These are phyloP conservation scores for Nigrospora sphaerica DNA, from an alignment of 2,329 filamentous ascomycete genomes.

Conservation along the genomic window DNA sequence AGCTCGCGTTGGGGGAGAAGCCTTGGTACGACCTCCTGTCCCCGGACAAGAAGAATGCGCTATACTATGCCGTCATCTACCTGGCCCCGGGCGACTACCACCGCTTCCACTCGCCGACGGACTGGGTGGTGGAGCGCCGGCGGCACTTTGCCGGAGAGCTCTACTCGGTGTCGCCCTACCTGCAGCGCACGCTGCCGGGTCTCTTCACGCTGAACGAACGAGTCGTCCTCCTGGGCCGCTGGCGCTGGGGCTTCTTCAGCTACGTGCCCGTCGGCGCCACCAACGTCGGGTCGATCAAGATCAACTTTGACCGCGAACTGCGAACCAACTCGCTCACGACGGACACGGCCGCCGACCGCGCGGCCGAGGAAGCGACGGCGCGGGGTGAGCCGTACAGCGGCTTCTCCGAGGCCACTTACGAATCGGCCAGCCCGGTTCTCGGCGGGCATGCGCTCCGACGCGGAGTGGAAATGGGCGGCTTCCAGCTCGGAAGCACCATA, in stretches of 20 bases:
- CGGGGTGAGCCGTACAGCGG: constrained; percentile 81
- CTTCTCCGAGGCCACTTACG: constrained; percentile 87
- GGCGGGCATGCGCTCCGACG: constrained; percentile 75
- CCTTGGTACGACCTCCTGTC: constrained; percentile 67
- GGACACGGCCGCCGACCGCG: constrained; percentile 83
- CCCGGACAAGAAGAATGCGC: constrained; percentile 55
- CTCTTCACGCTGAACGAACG: constrained; percentile 96
- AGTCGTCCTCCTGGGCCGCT: constrained; percentile 85
- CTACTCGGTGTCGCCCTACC: constrained; percentile 89
- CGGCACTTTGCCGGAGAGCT: constrained; percentile 98
- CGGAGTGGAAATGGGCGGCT: constrained; percentile 97
- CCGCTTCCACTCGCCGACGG: constrained; percentile 90
- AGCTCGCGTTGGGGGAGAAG: constrained; percentile 66
- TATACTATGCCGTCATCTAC: constrained; percentile 95
- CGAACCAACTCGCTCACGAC: constrained; percentile 88
- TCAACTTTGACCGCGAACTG: constrained; percentile 94
- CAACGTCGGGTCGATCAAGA: constrained; percentile 91
- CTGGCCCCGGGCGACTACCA: constrained; percentile 97
- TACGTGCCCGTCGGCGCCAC: constrained; percentile 95
- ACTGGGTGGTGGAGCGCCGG: constrained; percentile 90
- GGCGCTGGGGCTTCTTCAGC: constrained; percentile 96
- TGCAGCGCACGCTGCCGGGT: constrained; percentile 85
- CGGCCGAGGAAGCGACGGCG: constrained; percentile 69
- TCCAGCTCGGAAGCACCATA: constrained; percentile 90
- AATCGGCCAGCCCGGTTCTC: constrained; percentile 66